Conservation (phyloP, 108 stramenopile genomes). For the Cyclotella kingstonii region DNA sequence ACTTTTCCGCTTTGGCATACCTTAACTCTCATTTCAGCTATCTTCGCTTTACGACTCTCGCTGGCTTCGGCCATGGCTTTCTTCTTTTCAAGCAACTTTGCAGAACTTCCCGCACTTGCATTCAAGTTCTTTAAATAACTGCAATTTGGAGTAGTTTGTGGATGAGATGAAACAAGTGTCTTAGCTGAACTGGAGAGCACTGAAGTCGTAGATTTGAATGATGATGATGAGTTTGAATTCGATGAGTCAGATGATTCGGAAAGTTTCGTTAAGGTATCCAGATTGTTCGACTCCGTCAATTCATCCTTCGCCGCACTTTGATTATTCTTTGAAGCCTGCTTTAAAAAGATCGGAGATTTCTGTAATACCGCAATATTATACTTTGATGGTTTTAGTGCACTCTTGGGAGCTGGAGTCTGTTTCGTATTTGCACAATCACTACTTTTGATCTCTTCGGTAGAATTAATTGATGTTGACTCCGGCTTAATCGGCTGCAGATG, state of each 20-base stretch:
- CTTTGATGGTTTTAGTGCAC: constrained; percentile 37
- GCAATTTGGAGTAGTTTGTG: constrained; percentile 7
- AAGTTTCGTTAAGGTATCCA: neutral
- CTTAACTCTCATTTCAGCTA: constrained; percentile 49
- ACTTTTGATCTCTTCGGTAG: neutral
- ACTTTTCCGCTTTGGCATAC: constrained; percentile 25
- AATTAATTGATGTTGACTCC: too few relatives aligned
- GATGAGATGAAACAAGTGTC: neutral
- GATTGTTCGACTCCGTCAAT: neutral
- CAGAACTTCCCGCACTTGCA: constrained; percentile 10
- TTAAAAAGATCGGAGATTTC: constrained; percentile 7
- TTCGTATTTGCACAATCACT: neutral
- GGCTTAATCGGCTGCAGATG: too few relatives aligned
- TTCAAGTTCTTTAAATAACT: constrained; percentile 6
- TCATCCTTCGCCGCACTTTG: neutral
- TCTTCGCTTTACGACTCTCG: constrained; percentile 51
- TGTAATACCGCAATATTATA: constrained; percentile 8
- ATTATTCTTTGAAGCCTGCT: neutral
- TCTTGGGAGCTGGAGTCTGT: constrained; percentile 26
- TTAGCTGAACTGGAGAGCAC: neutral
- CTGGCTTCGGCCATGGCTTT: constrained; percentile 40
- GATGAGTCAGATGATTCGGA: constrained; percentile 1
- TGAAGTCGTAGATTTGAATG: neutral
- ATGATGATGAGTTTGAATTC: neutral
- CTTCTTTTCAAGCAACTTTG: constrained; percentile 32